phyloP scores from a whole-genome alignment of 2,329 filamentous ascomycete species.

The Cordyceps javanica region DNA sequence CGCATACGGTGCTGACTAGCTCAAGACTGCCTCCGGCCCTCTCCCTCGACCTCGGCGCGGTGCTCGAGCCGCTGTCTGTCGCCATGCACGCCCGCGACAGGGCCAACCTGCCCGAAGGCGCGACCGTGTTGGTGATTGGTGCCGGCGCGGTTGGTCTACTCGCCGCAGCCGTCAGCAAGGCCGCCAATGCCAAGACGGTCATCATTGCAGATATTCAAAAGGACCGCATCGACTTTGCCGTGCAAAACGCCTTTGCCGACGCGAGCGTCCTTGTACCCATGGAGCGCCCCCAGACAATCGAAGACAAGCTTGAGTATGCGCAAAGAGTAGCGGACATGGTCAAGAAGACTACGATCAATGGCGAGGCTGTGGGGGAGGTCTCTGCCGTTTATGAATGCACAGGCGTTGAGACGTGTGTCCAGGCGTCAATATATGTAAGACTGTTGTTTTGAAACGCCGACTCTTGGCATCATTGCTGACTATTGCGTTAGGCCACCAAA shows the following conservation, averaged over 20 bases:
- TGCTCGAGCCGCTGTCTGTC: conserved; percentile 54
- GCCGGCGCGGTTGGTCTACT: conserved; percentile 57
- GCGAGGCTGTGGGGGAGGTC: conserved; percentile 53
- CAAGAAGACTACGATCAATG: conserved; percentile 29
- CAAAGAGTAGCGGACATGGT: conserved; percentile 42
- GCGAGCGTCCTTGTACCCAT: conserved; percentile 44
- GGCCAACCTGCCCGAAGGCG: conserved; percentile 33
- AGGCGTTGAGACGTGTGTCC: conserved; percentile 69
- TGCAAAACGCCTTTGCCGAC: conserved; percentile 50
- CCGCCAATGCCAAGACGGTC: conserved; percentile 36
- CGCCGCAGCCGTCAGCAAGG: conserved; percentile 51
- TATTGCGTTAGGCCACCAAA: conserved; percentile 41
- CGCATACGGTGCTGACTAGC: background rate
- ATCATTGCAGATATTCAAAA: conserved; percentile 52
- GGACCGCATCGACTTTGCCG: conserved; percentile 52
- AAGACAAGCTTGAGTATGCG: conserved; percentile 47
- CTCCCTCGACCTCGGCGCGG: conserved; percentile 47
- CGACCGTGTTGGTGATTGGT: conserved; percentile 49
- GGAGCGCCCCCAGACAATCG: conserved; percentile 41
- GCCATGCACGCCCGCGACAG: conserved; percentile 51
- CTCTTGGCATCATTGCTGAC: conserved; percentile 6
- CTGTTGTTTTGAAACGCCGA: background rate
- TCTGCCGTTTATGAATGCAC: conserved; percentile 72
- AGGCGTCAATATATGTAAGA: conserved; percentile 63
- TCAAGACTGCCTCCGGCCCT: conserved; percentile 42